Conservation (phyloP, 495 filamentous ascomycete species). For the Talaromyces borbonicus region DNA sequence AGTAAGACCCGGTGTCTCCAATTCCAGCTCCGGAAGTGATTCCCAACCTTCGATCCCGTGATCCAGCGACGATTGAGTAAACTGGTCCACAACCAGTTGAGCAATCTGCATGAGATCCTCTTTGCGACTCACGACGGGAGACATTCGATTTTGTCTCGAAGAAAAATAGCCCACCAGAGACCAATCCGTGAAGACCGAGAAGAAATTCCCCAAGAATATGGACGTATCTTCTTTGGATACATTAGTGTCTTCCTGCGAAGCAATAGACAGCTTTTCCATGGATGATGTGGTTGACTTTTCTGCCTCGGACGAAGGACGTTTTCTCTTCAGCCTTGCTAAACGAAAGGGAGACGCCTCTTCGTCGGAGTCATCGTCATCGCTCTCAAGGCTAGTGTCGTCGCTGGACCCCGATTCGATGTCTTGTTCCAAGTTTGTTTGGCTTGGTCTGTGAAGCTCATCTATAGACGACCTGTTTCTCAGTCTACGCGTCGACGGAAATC, state of each 20-base stretch:
- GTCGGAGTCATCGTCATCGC: slow-evolving; percentile 20
- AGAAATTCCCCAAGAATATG: slow-evolving; percentile 34
- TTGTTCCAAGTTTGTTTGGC: not conserved
- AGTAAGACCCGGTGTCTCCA: slow-evolving; percentile 16
- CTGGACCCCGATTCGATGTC: slow-evolving; percentile 20
- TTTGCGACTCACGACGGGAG: slow-evolving; percentile 23
- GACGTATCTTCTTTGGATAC: slow-evolving; percentile 21
- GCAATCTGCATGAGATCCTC: slow-evolving; percentile 36
- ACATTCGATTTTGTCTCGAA: slow-evolving; percentile 21
- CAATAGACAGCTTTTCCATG: slow-evolving; percentile 18
- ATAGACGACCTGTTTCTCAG: not conserved
- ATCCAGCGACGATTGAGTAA: slow-evolving; percentile 37
- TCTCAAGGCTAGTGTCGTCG: slow-evolving; percentile 24
- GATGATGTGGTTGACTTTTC: slow-evolving; percentile 22
- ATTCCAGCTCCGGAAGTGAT: slow-evolving; percentile 23
- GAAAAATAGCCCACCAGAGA: slow-evolving; percentile 34
- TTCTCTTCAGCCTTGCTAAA: slow-evolving; percentile 27
- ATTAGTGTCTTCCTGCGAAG: slow-evolving; percentile 14
- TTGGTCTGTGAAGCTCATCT: not conserved
- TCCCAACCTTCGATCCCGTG: slow-evolving; percentile 24
- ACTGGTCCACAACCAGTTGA: slow-evolving; percentile 39
- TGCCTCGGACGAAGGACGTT: slow-evolving; percentile 30
- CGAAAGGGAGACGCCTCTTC: slow-evolving; percentile 13
- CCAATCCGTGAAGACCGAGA: slow-evolving; percentile 39
- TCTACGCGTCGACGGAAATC: slow-evolving; percentile 22